phyloP scores from a whole-genome alignment of 768 basidiomycete genomes.

The Suillus plorans region DNA sequence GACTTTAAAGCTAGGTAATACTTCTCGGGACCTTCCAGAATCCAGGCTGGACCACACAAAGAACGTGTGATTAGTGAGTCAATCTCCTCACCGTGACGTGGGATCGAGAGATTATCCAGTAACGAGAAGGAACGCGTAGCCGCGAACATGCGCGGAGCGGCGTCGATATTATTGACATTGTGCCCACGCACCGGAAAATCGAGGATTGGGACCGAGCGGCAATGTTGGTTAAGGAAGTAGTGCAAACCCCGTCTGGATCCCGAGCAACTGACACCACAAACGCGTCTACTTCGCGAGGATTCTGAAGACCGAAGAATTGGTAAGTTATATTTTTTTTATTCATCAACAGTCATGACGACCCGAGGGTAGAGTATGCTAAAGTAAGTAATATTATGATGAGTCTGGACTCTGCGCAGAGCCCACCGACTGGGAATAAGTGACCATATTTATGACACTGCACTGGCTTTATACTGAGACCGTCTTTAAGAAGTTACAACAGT shows the following conservation, averaged over 20 bases:
- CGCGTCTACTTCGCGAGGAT: neutral
- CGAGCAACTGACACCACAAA: neutral
- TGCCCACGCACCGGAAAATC: neutral
- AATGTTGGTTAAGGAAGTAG: neutral
- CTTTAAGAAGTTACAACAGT: neutral
- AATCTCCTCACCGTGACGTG: neutral
- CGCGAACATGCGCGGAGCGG: neutral
- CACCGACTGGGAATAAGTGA: neutral
- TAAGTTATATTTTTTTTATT: neutral
- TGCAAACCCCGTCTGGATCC: neutral
- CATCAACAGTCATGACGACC: slow-evolving; percentile 2
- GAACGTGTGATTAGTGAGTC: slow-evolving; percentile 2
- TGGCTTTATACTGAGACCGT: neutral
- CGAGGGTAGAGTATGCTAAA: neutral
- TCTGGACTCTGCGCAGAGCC: neutral
- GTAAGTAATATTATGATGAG: neutral
- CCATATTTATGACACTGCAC: neutral
- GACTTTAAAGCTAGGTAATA: neutral
- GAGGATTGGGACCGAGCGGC: neutral
- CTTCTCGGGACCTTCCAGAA: neutral
- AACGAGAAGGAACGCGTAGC: neutral
- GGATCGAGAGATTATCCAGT: neutral
- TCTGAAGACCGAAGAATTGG: neutral
- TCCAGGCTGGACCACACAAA: neutral
- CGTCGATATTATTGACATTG: neutral